Evolutionary conservation across 2,329 filamentous ascomycete species (phyloP).

Genomic region (Cercospora beticola): DNA sequence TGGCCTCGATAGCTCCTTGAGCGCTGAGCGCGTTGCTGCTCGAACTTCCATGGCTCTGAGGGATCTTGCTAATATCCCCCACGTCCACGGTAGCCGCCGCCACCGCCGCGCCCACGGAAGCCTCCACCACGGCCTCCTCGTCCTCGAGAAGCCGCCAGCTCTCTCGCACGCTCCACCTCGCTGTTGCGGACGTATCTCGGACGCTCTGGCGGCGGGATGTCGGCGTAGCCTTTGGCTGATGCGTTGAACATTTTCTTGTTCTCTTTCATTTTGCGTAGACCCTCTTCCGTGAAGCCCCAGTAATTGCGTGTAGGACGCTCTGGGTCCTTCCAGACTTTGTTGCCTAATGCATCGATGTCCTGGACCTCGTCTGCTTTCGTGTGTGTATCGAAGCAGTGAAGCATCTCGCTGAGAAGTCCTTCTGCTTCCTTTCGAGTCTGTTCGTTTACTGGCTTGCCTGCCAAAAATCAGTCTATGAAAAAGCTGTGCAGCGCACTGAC

Average conservation of each 20-base stretch:
- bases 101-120: conserved; percentile 13
- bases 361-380: conserved; percentile 32
- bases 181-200: conserved; percentile 19
- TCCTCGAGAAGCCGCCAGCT: conserved; percentile 22
- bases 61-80: conserved; percentile 6
- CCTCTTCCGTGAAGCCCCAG: conserved; percentile 33
- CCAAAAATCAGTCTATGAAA: not conserved
- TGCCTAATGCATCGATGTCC: conserved; percentile 37
- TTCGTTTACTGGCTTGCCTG: conserved; percentile 25
- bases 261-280: conserved; percentile 28
- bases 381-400: conserved; percentile 31
- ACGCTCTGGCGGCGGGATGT: conserved; percentile 17
- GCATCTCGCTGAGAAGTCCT: conserved; percentile 28
- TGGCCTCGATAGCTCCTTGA: not conserved
- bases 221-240: conserved; percentile 26
- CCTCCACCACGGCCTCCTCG: conserved; percentile 12
- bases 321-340: conserved; percentile 35
- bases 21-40: not conserved
- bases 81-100: conserved; percentile 17
- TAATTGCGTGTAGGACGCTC: conserved; percentile 35
- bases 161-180: conserved; percentile 27
- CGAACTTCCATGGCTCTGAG: not conserved
- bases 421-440: conserved; percentile 27
- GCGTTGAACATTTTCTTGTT: conserved; percentile 20
- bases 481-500: too few species aligned